A percentile compares a stretch with the other conserved stretches of the same genome.
Conservation (phyloP, 1,284 basidiomycete species). For the Irpex rosettiformis region DNA sequence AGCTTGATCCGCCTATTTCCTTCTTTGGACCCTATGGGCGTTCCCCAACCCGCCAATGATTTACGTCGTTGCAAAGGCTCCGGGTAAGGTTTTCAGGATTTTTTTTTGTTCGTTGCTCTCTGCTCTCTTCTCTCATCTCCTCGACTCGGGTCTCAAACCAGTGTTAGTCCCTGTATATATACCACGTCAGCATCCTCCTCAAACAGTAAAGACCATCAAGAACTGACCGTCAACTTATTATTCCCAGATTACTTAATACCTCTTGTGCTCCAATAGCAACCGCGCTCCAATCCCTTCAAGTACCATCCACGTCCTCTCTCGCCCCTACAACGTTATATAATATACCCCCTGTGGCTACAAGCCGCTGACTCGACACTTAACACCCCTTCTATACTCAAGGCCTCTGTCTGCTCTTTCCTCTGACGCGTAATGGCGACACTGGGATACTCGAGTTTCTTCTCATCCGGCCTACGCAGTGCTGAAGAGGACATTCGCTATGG, state of each 20-base stretch:
- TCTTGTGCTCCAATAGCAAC: slow-evolving; percentile 3
- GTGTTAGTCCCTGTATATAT: background rate
- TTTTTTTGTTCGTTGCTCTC: background rate
- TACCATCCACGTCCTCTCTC: background rate
- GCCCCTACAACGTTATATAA: background rate
- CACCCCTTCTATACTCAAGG: slow-evolving; percentile 1
- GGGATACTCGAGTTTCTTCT: slow-evolving; percentile 55
- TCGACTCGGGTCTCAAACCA: background rate
- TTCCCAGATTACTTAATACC: background rate
- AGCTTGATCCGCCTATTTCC: background rate
- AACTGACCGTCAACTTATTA: background rate
- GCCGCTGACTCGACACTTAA: background rate
- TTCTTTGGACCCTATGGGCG: background rate
- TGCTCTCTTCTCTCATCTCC: background rate
- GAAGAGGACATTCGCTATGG: slow-evolving; percentile 16
- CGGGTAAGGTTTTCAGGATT: background rate
- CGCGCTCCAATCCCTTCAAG: background rate
- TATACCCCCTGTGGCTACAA: background rate
- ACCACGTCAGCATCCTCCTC: background rate
- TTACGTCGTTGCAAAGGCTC: background rate
- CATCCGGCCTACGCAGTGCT: slow-evolving; percentile 55
- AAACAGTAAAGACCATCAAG: background rate
- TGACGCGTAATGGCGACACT: slow-evolving; percentile 33
- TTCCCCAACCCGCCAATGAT: background rate
- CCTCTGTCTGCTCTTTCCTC: background rate